phyloP scores from a whole-genome alignment of 306 rosid species.

The Trichosanthes truncata region DNA sequence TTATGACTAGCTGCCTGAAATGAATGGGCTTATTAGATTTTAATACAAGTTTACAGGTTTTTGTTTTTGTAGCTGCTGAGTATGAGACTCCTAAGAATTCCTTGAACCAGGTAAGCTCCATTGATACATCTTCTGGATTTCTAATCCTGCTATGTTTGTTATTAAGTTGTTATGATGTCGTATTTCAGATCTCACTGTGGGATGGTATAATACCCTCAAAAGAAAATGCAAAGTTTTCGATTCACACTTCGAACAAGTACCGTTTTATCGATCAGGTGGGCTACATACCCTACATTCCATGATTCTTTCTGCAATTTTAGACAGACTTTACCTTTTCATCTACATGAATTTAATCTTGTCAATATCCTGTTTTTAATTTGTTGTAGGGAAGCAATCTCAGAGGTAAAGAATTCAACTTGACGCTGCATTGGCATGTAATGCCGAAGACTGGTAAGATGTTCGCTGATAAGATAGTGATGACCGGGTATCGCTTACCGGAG shows the following conservation, averaged over 20 bases:
- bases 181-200: conserved; percentile 58
- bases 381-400: conserved; percentile 61
- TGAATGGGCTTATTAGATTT: neutral
- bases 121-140: neutral
- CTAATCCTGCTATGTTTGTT: neutral
- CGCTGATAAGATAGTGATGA: conserved; percentile 47
- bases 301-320: neutral
- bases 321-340: neutral
- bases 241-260: conserved; percentile 63
- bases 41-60: conserved; percentile 31
- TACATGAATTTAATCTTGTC: neutral
- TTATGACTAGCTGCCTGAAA: neutral
- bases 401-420: conserved; percentile 57
- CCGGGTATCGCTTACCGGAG: conserved; percentile 45
- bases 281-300: neutral
- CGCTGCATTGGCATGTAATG: conserved; percentile 77
- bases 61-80: conserved; percentile 57
- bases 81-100: conserved; percentile 44
- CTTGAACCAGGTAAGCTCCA: conserved; percentile 40
- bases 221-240: conserved; percentile 50
- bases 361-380: neutral
- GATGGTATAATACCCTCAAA: conserved; percentile 69
- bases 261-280: conserved; percentile 50
- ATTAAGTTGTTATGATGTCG: conserved; percentile 9
- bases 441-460: conserved; percentile 74